A percentile compares a stretch with the other conserved stretches of the same genome.
Conservation (phyloP, 1,284 basidiomycete genomes). For the Pulveroboletus sp. region DNA sequence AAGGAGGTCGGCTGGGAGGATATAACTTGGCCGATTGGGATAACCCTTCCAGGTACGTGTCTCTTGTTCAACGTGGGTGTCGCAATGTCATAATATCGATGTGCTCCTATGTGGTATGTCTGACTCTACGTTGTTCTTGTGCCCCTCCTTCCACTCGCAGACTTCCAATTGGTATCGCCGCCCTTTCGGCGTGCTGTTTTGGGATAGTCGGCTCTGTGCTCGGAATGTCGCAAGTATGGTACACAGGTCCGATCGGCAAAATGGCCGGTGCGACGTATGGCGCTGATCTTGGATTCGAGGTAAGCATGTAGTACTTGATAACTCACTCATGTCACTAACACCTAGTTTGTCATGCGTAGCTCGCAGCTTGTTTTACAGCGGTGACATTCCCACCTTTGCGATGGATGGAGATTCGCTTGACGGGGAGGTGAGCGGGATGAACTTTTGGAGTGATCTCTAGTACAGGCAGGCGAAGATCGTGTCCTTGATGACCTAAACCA, state of each 20-base stretch:
- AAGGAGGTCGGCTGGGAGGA: slow-evolving; percentile 45
- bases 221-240: slow-evolving; percentile 53
- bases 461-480: background rate
- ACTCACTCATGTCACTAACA: background rate
- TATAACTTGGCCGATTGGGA: slow-evolving; percentile 62
- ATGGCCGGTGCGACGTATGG: slow-evolving; percentile 46
- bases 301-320: slow-evolving; percentile 20
- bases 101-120: slow-evolving; percentile 36
- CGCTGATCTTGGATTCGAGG: slow-evolving; percentile 61
- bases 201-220: slow-evolving; percentile 50
- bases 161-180: slow-evolving; percentile 59
- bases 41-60: slow-evolving; percentile 42
- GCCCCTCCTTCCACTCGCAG: slow-evolving; percentile 15
- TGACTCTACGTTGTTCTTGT: background rate
- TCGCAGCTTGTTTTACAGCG: slow-evolving; percentile 46
- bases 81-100: too few relatives aligned
- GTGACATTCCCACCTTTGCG: slow-evolving; percentile 45
- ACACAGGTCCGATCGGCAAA: slow-evolving; percentile 50
- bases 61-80: too few relatives aligned
- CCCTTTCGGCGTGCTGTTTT: slow-evolving; percentile 48
- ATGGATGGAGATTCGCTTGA: slow-evolving; percentile 46
- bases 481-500: too few relatives aligned
- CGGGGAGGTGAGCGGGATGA: slow-evolving; percentile 33
- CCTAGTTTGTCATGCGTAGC: slow-evolving; percentile 28
- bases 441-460: too few relatives aligned